phyloP scores from a whole-genome alignment of 768 basidiomycete species.

The Termitomyces sp. region DNA sequence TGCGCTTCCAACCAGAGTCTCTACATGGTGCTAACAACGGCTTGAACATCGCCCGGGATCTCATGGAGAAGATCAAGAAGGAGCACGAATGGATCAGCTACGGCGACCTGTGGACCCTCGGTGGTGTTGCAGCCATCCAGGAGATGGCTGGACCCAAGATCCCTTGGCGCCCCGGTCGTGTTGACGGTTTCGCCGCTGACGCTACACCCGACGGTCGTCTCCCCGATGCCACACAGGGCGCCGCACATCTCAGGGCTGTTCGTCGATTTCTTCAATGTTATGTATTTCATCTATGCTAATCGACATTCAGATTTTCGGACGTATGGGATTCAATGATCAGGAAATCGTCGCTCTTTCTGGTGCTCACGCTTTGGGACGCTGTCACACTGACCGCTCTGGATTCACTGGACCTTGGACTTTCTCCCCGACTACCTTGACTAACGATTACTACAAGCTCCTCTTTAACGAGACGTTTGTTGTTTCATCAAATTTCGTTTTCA shows the following conservation, averaged over 20 bases:
- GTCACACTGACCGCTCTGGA: constrained; percentile 81
- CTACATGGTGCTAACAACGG: constrained; percentile 83
- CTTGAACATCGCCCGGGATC: constrained; percentile 68
- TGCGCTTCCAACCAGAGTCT: constrained; percentile 93
- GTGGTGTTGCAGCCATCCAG: constrained; percentile 85
- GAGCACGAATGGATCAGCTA: constrained; percentile 94
- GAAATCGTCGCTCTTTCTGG: constrained; percentile 95
- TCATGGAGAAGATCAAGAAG: constrained; percentile 84
- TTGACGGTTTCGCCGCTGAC: constrained; percentile 75
- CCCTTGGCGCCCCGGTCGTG: constrained; percentile 90
- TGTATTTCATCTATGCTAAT: background rate
- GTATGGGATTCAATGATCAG: constrained; percentile 96
- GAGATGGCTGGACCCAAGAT: constrained; percentile 92
- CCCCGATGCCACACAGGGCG: constrained; percentile 80
- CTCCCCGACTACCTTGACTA: constrained; percentile 83
- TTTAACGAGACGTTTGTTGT: constrained; percentile 70
- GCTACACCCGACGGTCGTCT: constrained; percentile 86
- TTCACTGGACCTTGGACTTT: constrained; percentile 95
- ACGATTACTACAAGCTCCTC: constrained; percentile 83
- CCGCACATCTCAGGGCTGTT: constrained; percentile 79
- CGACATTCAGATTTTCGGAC: constrained; percentile 66
- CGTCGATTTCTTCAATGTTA: constrained; percentile 16
- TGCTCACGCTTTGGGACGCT: constrained; percentile 94
- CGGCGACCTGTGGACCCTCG: constrained; percentile 96
- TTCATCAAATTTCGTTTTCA: background rate